Conservation (phyloP, 305 asterid genomes). For the Plantago coronopus region DNA sequence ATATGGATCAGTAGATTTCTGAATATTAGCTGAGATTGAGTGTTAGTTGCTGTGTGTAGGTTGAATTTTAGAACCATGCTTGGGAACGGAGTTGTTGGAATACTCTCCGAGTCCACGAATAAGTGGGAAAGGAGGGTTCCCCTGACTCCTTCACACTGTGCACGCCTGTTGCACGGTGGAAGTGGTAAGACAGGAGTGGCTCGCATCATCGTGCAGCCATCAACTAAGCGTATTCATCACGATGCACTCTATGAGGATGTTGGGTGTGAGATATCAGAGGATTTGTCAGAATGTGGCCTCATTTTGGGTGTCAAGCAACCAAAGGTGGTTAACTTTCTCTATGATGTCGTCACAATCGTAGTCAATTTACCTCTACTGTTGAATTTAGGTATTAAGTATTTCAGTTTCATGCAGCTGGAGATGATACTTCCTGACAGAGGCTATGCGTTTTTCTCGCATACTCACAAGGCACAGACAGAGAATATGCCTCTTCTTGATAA, state of each 20-base stretch:
- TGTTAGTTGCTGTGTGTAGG: background rate
- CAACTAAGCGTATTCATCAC: slow-evolving; percentile 87
- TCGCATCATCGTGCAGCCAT: slow-evolving; percentile 83
- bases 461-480: slow-evolving; percentile 93
- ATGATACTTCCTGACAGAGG: slow-evolving; percentile 88
- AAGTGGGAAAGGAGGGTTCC: slow-evolving; percentile 98
- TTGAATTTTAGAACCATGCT: slow-evolving; percentile 39
- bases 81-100: slow-evolving; percentile 87
- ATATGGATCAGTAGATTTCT: background rate
- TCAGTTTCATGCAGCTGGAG: slow-evolving; percentile 59
- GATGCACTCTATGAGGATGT: slow-evolving; percentile 87
- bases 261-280: slow-evolving; percentile 89
- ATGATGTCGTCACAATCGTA: background rate
- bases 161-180: slow-evolving; percentile 72
- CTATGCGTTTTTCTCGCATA: slow-evolving; percentile 89
- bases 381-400: slow-evolving; percentile 12
- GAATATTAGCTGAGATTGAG: background rate
- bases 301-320: slow-evolving; percentile 92
- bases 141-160: slow-evolving; percentile 87
- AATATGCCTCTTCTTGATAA: slow-evolving; percentile 96
- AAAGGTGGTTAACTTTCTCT: slow-evolving; percentile 41
- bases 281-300: slow-evolving; percentile 78
- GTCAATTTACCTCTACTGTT: background rate
- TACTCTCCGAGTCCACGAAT: slow-evolving; percentile 88
- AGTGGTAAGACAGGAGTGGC: slow-evolving; percentile 70